Percentiles rank a stretch among this genome's conserved stretches.
Evolutionary conservation across 495 filamentous ascomycete species (phyloP).

Genomic region (Tuber melanosporum): DNA sequence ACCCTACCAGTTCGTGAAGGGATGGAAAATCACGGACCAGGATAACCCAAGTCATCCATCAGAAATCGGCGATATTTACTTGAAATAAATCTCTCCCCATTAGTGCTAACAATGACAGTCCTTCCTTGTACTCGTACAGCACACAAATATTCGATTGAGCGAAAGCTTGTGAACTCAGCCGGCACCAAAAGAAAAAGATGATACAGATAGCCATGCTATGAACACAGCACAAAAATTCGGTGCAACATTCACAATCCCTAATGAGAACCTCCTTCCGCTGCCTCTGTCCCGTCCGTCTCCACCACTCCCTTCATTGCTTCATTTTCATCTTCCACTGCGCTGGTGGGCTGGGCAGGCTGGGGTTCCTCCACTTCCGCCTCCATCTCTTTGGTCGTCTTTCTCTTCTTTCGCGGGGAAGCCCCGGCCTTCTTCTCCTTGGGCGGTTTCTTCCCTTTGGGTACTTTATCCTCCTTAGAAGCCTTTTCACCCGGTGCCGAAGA

Average conservation of each 20-base stretch:
- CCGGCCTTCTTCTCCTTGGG: not conserved
- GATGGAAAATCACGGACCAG: not conserved
- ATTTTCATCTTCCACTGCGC: not conserved
- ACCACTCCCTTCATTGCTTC: not conserved
- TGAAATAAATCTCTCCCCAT: not conserved
- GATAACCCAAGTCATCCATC: not conserved
- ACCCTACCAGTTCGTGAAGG: not conserved
- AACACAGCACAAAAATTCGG: not conserved
- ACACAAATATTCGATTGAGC: not conserved
- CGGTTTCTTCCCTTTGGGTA: constrained; percentile 1
- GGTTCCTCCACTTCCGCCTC: not conserved
- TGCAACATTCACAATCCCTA: not conserved
- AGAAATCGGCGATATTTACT: not conserved
- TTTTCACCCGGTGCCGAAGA: not conserved
- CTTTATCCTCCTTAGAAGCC: constrained; percentile 4
- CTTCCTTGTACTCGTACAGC: not conserved
- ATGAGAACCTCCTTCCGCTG: not conserved
- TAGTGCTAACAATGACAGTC: not conserved
- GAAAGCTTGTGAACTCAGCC: not conserved
- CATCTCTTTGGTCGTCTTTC: constrained; percentile 2
- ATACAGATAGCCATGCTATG: not conserved
- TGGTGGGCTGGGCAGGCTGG: not conserved
- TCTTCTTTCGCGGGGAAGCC: constrained; percentile 12
- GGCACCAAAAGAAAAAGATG: not conserved
- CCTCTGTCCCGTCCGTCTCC: not conserved